phyloP scores from a whole-genome alignment of 108 stramenopile species.

The Discostella stelligeroides region DNA sequence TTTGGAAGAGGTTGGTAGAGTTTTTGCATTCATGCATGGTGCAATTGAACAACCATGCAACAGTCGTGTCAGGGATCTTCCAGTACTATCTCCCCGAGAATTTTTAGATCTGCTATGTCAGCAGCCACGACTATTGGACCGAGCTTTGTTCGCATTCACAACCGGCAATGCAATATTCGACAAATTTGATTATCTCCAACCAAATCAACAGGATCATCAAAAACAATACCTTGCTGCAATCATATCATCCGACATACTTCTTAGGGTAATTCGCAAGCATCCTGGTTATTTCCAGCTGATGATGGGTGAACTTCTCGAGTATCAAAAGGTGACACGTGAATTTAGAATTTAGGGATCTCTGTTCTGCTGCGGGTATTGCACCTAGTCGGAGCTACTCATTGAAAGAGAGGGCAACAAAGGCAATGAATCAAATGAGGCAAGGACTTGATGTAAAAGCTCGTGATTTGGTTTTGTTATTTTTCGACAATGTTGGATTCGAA shows the following conservation, averaged over 20 bases:
- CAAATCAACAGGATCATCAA: background rate
- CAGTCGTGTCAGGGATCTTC: background rate
- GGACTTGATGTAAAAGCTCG: background rate
- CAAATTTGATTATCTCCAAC: background rate
- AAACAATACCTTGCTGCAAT: too few species aligned
- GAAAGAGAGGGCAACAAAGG: background rate
- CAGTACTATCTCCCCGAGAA: background rate
- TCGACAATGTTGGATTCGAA: constrained; percentile 7
- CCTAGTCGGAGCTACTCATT: background rate
- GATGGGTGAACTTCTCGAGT: constrained; percentile 5
- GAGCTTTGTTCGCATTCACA: background rate
- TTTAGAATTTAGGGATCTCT: background rate
- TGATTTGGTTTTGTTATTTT: constrained; percentile 1
- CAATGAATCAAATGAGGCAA: background rate
- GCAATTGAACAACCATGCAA: background rate
- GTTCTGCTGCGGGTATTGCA: background rate
- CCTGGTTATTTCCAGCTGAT: constrained; percentile 6
- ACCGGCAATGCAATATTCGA: background rate
- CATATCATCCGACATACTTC: too few species aligned
- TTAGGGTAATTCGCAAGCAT: too few species aligned
- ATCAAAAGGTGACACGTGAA: background rate
- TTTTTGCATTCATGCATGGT: constrained; percentile 1
- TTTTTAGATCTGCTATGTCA: background rate
- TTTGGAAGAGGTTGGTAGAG: background rate
- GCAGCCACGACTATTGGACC: background rate